Evolutionary conservation across 805 yeast genomes (phyloP).

Genomic region (Yarrowia divulgata): DNA sequence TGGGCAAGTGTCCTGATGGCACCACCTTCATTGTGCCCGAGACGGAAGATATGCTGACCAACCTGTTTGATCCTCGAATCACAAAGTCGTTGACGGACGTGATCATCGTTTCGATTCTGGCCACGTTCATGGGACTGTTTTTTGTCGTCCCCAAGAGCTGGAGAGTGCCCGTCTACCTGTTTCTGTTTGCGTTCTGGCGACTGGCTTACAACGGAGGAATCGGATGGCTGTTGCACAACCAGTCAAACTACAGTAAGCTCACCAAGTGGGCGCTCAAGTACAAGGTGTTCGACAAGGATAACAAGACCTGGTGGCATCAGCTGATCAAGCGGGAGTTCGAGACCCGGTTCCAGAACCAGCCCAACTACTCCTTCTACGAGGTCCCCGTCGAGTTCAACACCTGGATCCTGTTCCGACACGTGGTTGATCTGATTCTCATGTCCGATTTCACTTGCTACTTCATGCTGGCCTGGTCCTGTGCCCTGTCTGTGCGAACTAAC

Average conservation of each 20-base stretch:
- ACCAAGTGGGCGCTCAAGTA: slow-evolving; percentile 60
- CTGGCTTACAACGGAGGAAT: slow-evolving; percentile 79
- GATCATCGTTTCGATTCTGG: slow-evolving; percentile 59
- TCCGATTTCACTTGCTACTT: slow-evolving; percentile 81
- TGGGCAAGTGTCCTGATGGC: slow-evolving; percentile 50
- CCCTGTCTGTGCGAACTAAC: slow-evolving; percentile 50
- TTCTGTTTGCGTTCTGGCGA: slow-evolving; percentile 76
- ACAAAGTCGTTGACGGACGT: slow-evolving; percentile 71
- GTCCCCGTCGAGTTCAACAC: slow-evolving; percentile 79
- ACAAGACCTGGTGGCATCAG: slow-evolving; percentile 50
- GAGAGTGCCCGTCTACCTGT: slow-evolving; percentile 56
- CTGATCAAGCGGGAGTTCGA: slow-evolving; percentile 57
- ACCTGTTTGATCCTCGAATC: slow-evolving; percentile 77
- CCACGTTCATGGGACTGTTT: slow-evolving; percentile 49
- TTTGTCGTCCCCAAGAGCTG: slow-evolving; percentile 45
- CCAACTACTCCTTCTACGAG: slow-evolving; percentile 50
- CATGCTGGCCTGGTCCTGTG: slow-evolving; percentile 60
- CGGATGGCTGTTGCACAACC: slow-evolving; percentile 70
- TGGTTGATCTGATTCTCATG: slow-evolving; percentile 83
- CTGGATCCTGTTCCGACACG: slow-evolving; percentile 79
- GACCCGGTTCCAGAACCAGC: slow-evolving; percentile 55
- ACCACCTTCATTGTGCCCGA: slow-evolving; percentile 56
- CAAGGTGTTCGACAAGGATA: slow-evolving; percentile 55
- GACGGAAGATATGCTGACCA: slow-evolving; percentile 84
- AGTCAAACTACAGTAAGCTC: slow-evolving; percentile 64